Conservation (phyloP, 495 filamentous ascomycete species). For the Aspergillus cristatus region DNA sequence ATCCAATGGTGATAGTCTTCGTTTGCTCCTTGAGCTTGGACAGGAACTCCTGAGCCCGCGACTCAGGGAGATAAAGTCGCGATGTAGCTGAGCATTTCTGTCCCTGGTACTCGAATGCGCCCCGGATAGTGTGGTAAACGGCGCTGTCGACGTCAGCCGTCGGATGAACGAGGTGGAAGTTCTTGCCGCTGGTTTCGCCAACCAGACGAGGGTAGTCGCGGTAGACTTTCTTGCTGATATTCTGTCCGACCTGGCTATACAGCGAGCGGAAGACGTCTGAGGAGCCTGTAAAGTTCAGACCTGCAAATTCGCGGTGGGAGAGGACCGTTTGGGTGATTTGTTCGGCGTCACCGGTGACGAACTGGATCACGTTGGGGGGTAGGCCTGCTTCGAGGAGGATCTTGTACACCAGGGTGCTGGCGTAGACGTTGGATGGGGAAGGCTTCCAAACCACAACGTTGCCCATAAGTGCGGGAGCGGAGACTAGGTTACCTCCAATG, state of each 20-base stretch:
- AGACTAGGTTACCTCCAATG: conserved; percentile 69
- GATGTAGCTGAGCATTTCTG: conserved; percentile 86
- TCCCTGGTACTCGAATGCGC: conserved; percentile 83
- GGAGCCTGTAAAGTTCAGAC: conserved; percentile 73
- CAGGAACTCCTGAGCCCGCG: conserved; percentile 52
- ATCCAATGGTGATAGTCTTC: conserved; percentile 42
- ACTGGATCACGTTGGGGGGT: conserved; percentile 72
- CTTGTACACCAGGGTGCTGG: conserved; percentile 67
- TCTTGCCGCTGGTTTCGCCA: conserved; percentile 85
- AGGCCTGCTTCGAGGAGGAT: conserved; percentile 84
- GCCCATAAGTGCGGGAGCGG: conserved; percentile 65
- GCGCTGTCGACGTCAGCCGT: conserved; percentile 70
- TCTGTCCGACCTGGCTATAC: conserved; percentile 60
- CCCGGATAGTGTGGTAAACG: conserved; percentile 70
- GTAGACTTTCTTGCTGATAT: conserved; percentile 59
- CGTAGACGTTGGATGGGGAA: conserved; percentile 64
- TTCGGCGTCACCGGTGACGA: conserved; percentile 69
- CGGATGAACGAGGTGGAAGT: conserved; percentile 75
- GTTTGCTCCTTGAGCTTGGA: conserved; percentile 38
- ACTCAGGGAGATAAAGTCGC: conserved; percentile 62
- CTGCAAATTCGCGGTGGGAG: conserved; percentile 60
- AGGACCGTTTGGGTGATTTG: conserved; percentile 62
- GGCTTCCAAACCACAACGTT: conserved; percentile 91
- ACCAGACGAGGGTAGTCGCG: conserved; percentile 71
- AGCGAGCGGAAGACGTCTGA: conserved; percentile 72